A percentile compares a stretch with the other conserved stretches of the same genome.
phyloP scores from a whole-genome alignment of 495 filamentous ascomycete genomes.

The Talaromyces wortmannii region DNA sequence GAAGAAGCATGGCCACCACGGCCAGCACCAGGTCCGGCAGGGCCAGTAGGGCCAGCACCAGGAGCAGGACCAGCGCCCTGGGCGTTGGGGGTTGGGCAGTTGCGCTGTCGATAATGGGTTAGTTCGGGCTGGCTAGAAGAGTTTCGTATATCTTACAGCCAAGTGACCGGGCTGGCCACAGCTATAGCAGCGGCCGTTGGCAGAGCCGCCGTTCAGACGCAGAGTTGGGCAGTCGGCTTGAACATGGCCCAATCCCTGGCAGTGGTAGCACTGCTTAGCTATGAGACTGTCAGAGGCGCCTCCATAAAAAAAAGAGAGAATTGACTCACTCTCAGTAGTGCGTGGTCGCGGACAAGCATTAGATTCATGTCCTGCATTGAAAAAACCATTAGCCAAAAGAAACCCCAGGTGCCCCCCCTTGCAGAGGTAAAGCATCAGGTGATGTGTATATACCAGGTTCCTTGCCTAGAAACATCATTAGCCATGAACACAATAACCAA shows the following conservation, averaged over 20 bases:
- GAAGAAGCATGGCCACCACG: slow-evolving; percentile 53
- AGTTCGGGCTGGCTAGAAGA: slow-evolving; percentile 1
- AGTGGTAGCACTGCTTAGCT: slow-evolving; percentile 99
- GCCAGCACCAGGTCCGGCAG: slow-evolving; percentile 34
- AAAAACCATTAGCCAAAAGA: slow-evolving; percentile 22
- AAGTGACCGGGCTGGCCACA: slow-evolving; percentile 91
- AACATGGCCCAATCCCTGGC: slow-evolving; percentile 96
- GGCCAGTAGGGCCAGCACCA: too few relatives aligned
- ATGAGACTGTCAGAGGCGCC: slow-evolving; percentile 18
- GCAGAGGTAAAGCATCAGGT: slow-evolving; percentile 10
- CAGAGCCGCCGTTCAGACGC: slow-evolving; percentile 73
- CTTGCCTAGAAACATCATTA: slow-evolving; percentile 51
- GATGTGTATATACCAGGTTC: slow-evolving; percentile 60
- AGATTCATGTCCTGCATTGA: slow-evolving; percentile 79
- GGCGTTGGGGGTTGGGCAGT: slow-evolving; percentile 67
- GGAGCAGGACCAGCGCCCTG: slow-evolving; percentile 20
- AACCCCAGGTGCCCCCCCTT: slow-evolving; percentile 3
- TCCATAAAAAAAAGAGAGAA: not conserved
- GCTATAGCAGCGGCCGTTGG: slow-evolving; percentile 88
- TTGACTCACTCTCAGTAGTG: slow-evolving; percentile 77
- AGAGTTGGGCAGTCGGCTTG: slow-evolving; percentile 98
- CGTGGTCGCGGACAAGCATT: slow-evolving; percentile 93
- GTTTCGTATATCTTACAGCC: slow-evolving; percentile 47
- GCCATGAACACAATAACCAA: slow-evolving; percentile 6
- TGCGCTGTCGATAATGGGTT: slow-evolving; percentile 47